Base-by-base conservation (phyloP, 306 rosid species). In the Vigna angularis region DNA sequence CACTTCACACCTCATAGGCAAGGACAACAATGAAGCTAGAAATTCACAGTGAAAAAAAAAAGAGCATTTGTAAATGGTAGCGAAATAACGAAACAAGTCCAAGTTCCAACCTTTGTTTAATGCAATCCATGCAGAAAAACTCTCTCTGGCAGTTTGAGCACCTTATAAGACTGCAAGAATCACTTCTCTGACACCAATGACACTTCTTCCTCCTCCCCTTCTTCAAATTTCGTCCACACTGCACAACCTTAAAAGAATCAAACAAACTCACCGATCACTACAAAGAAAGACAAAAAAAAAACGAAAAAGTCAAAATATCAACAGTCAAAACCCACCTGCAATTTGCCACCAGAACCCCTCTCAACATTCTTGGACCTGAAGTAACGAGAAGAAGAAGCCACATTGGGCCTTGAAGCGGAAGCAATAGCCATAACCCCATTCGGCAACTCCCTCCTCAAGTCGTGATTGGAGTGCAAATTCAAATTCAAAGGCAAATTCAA, bases 311-410 rank as follows among this genome's bases (percentile, higher is more conserved):
- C 34, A 56, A 69, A 68, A 69, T 68, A 24, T 53, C 34, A 67
- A 69, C 56, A 69, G 74, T 65, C 17, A 57, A 52, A 77, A 72
- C 34, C 15, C 76, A 89, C 98, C 95, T 89, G 89, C 83, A 90
- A 86, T 34, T 86, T 83, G 24, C 85, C 94, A 83, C 42, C 66
- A 34, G 91, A 85, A 66, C 76, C 78, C 67, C 92, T 83, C 70
- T 95, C 95, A 61, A 81, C 90, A 88, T 96, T 96, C 91, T 93
- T 96, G 49, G 99, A 96, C 83, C 99, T 88, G 79, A 93, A 90
- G 82, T 81, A 87, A 84, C 96, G 89, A 20, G 83, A 83, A 64
- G 85, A 75, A 18, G 93, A 84, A 85, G 81, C 89, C 65, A 69
- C 90, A 88, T 91, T 91, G 85, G 89, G 83, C 9, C 88, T 80